phyloP scores from a whole-genome alignment of 2,329 filamentous ascomycete species.

The Ophiostoma himal-ulmi region DNA sequence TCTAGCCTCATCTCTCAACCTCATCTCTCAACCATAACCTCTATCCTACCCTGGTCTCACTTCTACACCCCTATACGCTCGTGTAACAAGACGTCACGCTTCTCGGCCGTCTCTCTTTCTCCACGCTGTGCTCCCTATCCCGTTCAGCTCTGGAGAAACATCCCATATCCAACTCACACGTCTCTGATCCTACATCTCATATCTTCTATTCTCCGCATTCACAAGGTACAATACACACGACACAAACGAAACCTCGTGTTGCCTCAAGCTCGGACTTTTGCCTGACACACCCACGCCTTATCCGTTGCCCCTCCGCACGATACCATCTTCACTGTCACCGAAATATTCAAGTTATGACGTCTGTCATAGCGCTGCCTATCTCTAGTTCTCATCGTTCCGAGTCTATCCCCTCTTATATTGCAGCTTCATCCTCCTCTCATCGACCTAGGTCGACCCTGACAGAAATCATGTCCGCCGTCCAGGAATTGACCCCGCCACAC shows the following conservation, averaged over 20 bases:
- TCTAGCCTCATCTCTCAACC: background rate
- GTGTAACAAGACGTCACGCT: conserved; percentile 11
- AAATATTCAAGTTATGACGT: conserved; percentile 6
- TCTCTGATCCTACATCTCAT: background rate
- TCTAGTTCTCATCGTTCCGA: background rate
- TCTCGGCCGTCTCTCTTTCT: conserved; percentile 5
- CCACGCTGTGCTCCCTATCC: background rate
- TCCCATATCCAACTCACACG: background rate
- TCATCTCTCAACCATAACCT: background rate
- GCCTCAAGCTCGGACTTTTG: conserved; percentile 1
- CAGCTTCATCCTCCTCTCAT: background rate
- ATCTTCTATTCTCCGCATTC: conserved; percentile 8
- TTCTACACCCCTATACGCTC: background rate
- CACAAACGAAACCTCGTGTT: conserved; percentile 2
- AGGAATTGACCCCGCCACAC: conserved; percentile 40
- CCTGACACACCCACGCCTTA: background rate
- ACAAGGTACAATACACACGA: background rate
- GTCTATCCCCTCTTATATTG: background rate
- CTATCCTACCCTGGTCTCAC: background rate
- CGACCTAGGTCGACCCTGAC: background rate
- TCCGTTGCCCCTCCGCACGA: background rate
- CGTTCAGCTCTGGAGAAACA: background rate
- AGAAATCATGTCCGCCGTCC: conserved; percentile 35
- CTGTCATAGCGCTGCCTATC: conserved; percentile 4
- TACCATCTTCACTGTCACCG: background rate